Evolutionary conservation across 208 protist species (phyloP), one percentile per base, ranked within the genome.

Genomic region (Leptomonas pyrrhocoris): DNA sequence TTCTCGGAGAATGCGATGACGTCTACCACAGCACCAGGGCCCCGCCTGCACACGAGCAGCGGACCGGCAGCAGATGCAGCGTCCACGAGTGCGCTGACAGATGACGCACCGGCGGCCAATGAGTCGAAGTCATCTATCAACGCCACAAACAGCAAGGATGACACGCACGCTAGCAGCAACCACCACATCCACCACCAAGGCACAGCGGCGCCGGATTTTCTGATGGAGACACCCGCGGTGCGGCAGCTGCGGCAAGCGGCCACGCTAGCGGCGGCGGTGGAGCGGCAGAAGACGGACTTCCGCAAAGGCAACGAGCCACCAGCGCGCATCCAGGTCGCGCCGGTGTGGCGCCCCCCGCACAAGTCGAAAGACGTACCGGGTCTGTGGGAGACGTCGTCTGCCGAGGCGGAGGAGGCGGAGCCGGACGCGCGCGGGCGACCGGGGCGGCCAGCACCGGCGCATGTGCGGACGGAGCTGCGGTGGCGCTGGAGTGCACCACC

Each of bases 381-480:
- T 0, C 53, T 88, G 40, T 84, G 78, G 82, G 82, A 88, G 61
- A 83, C 77, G 45, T 88, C 82, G 8, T 88, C 82, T 1, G 79
- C 81, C 16, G 43, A 48, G n/a, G 69, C 83, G 74, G 68, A 81
- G 50, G 77, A 63, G 31, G 55, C 53, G 11, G 77, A 84, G 51
- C 53, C 38, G 45, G 77, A 53, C 63, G 69, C 61, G 21, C 64
- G 81, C 4, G 76, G 71, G 18, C 68, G 67, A 19, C 59, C 65
- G 2, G 62, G 55, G 12, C 55, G 72, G 3, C 61, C 72, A 2
- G 55, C 42, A 9, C 70, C 80, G 5, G 42, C 31, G 21, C 31
- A 56, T 19, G 18, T 83, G 19, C 51, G 64, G 11, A 65, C 61
- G 30, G 81, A 80, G 50, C 46, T 53, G 65, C 81, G 81, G 16